These are phyloP conservation scores for Botrytis squamosa DNA, from an alignment of 2,329 filamentous ascomycete genomes.

Conservation along the genomic window DNA sequence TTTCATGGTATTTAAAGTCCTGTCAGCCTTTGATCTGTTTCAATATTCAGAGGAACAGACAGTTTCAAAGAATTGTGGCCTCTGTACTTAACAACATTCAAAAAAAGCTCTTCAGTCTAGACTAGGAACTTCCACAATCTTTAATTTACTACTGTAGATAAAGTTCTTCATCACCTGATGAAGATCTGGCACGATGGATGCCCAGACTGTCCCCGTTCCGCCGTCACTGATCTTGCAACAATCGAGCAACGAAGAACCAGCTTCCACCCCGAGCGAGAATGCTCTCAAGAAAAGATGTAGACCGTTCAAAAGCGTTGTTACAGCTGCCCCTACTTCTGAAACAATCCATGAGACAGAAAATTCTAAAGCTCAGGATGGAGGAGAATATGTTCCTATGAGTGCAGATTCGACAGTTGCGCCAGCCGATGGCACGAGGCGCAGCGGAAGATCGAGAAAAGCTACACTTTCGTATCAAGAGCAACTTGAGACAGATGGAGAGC, in stretches of 20 bases:
- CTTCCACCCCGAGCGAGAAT: neutral
- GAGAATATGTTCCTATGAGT: neutral
- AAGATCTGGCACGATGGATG: neutral
- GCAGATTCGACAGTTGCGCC: no score
- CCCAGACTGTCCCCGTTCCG: neutral
- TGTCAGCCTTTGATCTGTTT: no score
- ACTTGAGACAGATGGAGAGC: no score
- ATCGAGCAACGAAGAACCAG: neutral
- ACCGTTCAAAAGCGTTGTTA: neutral
- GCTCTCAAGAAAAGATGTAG: neutral
- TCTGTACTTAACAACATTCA: no score
- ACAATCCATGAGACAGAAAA: neutral
- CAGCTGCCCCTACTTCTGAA: neutral
- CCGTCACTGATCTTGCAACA: neutral
- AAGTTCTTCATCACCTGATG: neutral
- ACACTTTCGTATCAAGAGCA: no score
- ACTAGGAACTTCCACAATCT: neutral
- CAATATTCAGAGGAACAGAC: no score
- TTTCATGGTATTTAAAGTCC: no score
- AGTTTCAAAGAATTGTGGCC: no score
- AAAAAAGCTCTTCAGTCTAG: neutral
- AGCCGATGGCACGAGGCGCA: no score
- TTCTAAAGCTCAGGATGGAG: neutral
- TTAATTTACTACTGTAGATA: no score
- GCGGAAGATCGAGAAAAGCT: no score